Evolutionary conservation across 192 early-diverging fungal species (phyloP), one percentile per base, ranked within the genome.

Genomic region (Rhizophagus clarus): DNA sequence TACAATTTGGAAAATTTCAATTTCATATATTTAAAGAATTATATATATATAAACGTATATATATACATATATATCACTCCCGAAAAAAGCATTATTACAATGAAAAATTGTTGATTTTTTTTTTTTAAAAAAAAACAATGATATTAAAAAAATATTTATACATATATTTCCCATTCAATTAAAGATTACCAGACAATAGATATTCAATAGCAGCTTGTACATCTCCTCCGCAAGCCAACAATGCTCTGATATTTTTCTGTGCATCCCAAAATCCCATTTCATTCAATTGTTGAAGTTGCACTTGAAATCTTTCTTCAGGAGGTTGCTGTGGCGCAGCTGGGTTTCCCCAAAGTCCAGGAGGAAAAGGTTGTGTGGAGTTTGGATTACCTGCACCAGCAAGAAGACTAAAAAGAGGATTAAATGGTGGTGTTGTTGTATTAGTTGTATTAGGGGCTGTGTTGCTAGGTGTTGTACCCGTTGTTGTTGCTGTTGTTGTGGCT

Each of bases 241-340:
- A 88, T 0, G 95, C 97, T 56, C 95, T 89, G 77, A 99, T 94
- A 81, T 99, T 99, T 85, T 95, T 92, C 34, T 89, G 86, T 3
- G 93, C 92, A 83, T 97, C 92, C 83, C 86, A 95, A 83, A 99
- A 96, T 24, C 98, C 98, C 98, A 99, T 99, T 34, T 99, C 98
- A 80, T 89, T 94, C 82, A 93, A 84, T 85, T 93, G 93, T 83
- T 94, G 92, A 67, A 97, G 88, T 86, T 98, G 95, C 14, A 86
- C 84, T 82, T 90, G 89, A 79, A 88, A 94, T 20, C 92, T 86
- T 40, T 89, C 88, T 82, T 92, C 91, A 51, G 91, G 91, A n/a
- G 89, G 85, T 61, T 83, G 79, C n/a, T 82, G 81, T 67, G 80
- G 74, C 31, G 79, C 77, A 17, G 82, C 80, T 31, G 81, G 79